A percentile compares a stretch with the other conserved stretches of the same genome.
These are phyloP conservation scores for Pichia sp. DNA, from an alignment of 1,139 yeast genomes.

Conservation along the genomic window DNA sequence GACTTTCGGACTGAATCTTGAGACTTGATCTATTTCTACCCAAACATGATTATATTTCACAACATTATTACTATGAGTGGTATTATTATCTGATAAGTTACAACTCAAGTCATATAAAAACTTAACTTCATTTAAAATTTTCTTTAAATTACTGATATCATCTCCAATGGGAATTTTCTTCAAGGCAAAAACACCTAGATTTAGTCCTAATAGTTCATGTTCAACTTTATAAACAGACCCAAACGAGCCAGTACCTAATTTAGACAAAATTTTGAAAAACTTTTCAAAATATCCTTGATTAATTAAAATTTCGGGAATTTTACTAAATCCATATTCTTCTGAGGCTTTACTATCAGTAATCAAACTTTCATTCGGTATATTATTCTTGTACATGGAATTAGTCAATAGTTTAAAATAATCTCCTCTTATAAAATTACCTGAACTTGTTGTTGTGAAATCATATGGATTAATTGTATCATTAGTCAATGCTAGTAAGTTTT, in stretches of 20 bases:
- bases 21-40: conserved; percentile 67
- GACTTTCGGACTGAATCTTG: conserved; percentile 52
- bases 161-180: conserved; percentile 82
- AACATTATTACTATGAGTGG: conserved; percentile 41
- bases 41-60: conserved; percentile 88
- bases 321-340: background rate
- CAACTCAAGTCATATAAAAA: conserved; percentile 44
- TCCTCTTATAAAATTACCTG: conserved; percentile 15
- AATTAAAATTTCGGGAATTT: conserved; percentile 41
- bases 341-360: conserved; percentile 15
- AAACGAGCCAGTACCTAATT: conserved; percentile 75
- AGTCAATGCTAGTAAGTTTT: background rate
- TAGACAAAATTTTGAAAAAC: conserved; percentile 50
- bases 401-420: conserved; percentile 29
- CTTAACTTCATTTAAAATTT: conserved; percentile 72
- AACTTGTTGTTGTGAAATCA: conserved; percentile 9
- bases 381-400: conserved; percentile 16
- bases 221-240: conserved; percentile 81
- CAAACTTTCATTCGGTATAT: conserved; percentile 18
- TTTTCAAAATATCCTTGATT: conserved; percentile 70
- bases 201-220: conserved; percentile 64
- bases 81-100: conserved; percentile 16
- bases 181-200: conserved; percentile 74
- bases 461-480: background rate
- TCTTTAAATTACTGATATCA: conserved; percentile 58